Base-by-base conservation (phyloP, 2,329 filamentous ascomycete species). In the Ilyonectria destructans region DNA sequence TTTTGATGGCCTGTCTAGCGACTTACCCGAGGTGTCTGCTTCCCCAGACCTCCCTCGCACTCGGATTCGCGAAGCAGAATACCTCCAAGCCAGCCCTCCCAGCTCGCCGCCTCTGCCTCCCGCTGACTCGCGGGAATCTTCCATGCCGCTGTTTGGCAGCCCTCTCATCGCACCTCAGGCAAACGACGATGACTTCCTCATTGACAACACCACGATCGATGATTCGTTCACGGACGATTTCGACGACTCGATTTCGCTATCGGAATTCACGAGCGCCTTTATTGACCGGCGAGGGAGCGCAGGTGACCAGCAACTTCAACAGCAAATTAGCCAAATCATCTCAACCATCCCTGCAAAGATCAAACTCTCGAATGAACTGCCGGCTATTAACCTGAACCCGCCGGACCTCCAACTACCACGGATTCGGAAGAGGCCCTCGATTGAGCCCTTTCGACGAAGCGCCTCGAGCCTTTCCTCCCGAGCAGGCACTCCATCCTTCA, bases 291-390 rank as follows among this genome's bases (percentile, higher is more conserved):
- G 78, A 37, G 77, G 80, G 5, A 82, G 81, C 62, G 82, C 80
- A 59, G 82, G 86, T 0, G 90, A 92, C 70, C 91, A 94, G 71
- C 89, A 93, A 63, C 85, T 97, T 15, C 93, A 94, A 71, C 89
- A 91, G 69, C 94, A 95, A 77, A 95, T 97, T 56, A 92, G 89
- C 76, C 89, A 92, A 58, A 93, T 97, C 64, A 87, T 97, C 45
- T 90, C 90, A 65, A 92, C 88, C 21, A 93, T 97, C 69, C 94
- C 94, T 2, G 91, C 92, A 35, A 91, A 91, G 69, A 97, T 98
- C 74, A 91, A 90, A 58, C 86, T 98, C 48, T 90, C 90, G 1
- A 85, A 87, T 2, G 87, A 88, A 57, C 82, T 86, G 2, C 76
- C 84, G 21, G 70, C 81, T 8, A 81, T 88, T 69, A 87, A 88